Percentiles rank a stretch among this genome's conserved stretches.
phyloP scores from a whole-genome alignment of 1,139 yeast species.

The Scheffersomyces titani region DNA sequence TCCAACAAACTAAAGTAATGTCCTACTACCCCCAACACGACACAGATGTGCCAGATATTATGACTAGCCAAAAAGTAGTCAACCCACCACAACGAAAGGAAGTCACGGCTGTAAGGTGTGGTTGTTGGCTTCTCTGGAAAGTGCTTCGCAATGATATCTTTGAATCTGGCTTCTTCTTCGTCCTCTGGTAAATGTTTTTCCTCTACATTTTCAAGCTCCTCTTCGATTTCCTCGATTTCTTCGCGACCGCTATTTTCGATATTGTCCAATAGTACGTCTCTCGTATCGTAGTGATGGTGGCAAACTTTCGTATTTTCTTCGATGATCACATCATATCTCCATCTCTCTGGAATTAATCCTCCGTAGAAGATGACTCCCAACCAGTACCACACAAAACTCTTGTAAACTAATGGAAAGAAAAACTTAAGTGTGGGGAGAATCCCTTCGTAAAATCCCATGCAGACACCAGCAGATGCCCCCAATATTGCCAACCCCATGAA shows the following conservation, averaged over 20 bases:
- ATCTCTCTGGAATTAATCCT: conserved; percentile 85
- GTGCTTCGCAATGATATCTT: conserved; percentile 48
- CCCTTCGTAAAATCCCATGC: conserved; percentile 61
- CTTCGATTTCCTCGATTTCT: conserved; percentile 40
- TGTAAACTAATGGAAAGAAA: conserved; percentile 61
- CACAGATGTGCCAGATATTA: conserved; percentile 92
- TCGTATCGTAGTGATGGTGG: conserved; percentile 19
- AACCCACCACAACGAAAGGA: conserved; percentile 81
- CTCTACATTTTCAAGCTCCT: conserved; percentile 39
- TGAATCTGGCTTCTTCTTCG: conserved; percentile 26
- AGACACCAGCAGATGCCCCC: conserved; percentile 68
- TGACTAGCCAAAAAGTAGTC: conserved; percentile 78
- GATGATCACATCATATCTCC: conserved; percentile 66
- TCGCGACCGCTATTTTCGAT: conserved; percentile 46
- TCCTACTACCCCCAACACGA: conserved; percentile 81
- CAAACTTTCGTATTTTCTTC: conserved; percentile 33
- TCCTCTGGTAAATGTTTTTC: conserved; percentile 2
- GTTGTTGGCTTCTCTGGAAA: conserved; percentile 52
- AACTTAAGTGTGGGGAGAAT: conserved; percentile 48
- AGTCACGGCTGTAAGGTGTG: conserved; percentile 47
- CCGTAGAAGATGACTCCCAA: conserved; percentile 89
- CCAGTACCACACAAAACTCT: conserved; percentile 72
- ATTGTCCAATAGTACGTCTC: conserved; percentile 38
- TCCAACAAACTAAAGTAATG: conserved; percentile 78
- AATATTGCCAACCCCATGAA: conserved; percentile 77